Conservation (phyloP, 495 filamentous ascomycete species). For the Chaetomium tenue region DNA sequence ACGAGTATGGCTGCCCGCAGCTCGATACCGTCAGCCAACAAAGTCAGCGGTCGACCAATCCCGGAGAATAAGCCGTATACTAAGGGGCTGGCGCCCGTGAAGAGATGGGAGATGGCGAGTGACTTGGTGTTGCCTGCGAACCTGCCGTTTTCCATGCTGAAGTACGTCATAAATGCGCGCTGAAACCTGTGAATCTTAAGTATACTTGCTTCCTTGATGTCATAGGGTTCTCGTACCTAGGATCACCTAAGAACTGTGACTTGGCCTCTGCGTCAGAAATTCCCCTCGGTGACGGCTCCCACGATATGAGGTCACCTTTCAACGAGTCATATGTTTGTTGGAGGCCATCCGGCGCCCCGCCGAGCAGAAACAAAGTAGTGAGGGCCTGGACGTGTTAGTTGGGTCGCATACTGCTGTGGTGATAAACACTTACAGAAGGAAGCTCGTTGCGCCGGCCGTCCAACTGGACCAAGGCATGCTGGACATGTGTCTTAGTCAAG, state of each 20-base stretch:
- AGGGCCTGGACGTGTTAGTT: conserved; percentile 26
- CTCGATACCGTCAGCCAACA: conserved; percentile 36
- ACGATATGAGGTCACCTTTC: conserved; percentile 22
- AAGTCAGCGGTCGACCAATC: conserved; percentile 29
- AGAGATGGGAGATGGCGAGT: conserved; percentile 29
- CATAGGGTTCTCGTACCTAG: conserved; percentile 15
- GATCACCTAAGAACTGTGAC: conserved; percentile 27
- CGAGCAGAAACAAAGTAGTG: conserved; percentile 29
- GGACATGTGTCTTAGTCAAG: conserved; percentile 34
- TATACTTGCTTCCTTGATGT: not conserved
- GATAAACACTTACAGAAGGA: conserved; percentile 25
- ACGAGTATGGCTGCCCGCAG: conserved; percentile 30
- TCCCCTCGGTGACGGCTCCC: conserved; percentile 29
- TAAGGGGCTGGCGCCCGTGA: conserved; percentile 28
- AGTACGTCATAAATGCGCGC: conserved; percentile 37
- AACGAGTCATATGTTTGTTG: conserved; percentile 25
- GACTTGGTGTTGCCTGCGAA: conserved; percentile 26
- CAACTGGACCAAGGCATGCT: conserved; percentile 32
- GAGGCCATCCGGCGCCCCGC: conserved; percentile 22
- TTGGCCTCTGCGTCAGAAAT: conserved; percentile 26
- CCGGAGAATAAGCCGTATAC: conserved; percentile 33
- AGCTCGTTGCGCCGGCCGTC: conserved; percentile 29
- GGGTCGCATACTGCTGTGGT: not conserved
- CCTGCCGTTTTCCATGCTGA: conserved; percentile 33
- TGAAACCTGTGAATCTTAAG: conserved; percentile 26